A percentile compares a stretch with the other conserved stretches of the same genome.
Conservation (phyloP, 108 stramenopile species). For the Fragilariopsis cylindrus region DNA sequence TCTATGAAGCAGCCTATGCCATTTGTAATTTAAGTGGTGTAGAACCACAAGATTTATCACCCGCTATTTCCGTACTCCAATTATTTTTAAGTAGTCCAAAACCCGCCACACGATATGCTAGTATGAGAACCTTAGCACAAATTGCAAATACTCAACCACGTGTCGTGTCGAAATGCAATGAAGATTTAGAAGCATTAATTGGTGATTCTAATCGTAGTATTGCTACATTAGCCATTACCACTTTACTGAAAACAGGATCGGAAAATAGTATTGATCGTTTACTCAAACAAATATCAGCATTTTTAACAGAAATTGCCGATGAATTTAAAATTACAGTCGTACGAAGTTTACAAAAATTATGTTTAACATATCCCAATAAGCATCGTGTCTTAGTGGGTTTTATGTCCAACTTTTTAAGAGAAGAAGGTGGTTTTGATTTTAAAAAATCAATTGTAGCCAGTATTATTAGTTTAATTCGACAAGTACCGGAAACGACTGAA, state of each 20-base stretch:
- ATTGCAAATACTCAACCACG: conserved; percentile 93
- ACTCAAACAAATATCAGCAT: conserved; percentile 97
- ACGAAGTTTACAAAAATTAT: conserved; percentile 81
- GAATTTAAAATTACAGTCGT: conserved; percentile 99
- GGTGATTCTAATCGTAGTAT: conserved; percentile 95
- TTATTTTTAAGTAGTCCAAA: conserved; percentile 93
- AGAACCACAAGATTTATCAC: conserved; percentile 92
- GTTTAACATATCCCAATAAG: conserved; percentile 90
- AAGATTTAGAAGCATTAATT: conserved; percentile 97
- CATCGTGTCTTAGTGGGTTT: conserved; percentile 92
- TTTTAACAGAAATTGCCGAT: conserved; percentile 98
- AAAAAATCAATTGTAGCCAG: conserved; percentile 88
- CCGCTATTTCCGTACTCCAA: conserved; percentile 96
- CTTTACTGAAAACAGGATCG: conserved; percentile 97
- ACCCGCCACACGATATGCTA: conserved; percentile 92
- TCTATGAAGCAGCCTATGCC: conserved; percentile 98
- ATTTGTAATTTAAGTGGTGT: conserved; percentile 93
- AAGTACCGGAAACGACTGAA: conserved; percentile 90
- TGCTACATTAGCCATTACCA: conserved; percentile 98
- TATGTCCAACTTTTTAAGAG: conserved; percentile 89
- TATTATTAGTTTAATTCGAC: conserved; percentile 84
- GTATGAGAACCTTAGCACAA: conserved; percentile 92
- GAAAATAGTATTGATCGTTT: conserved; percentile 94
- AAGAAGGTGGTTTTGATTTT: conserved; percentile 95
- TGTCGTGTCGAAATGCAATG: conserved; percentile 96